Evolutionary conservation across 2,329 filamentous ascomycete genomes (phyloP), one percentile per base, ranked within the genome.

Genomic region (Simplicillium aogashimaense): DNA sequence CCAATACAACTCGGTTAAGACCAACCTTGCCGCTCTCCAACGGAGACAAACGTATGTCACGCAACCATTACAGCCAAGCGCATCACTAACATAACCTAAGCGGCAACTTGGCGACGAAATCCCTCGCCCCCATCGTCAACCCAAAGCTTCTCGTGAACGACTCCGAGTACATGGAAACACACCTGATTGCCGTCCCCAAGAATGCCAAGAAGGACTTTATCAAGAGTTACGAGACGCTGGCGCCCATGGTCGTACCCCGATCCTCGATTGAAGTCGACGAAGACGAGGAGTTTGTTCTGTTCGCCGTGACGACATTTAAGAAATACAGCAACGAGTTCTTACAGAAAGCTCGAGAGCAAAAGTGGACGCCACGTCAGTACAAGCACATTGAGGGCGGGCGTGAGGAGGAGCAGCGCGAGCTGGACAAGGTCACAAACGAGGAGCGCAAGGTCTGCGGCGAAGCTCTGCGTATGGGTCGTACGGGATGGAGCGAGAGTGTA

Each of bases 91-190:
- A 37, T 10, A 11, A 29, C 13, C 39, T 32, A 47, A 90, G 85
- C 39, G 92, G 92, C 48, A 98, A 95, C 60, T 82, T 98, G 36
- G 77, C 89, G 16, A 95, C 89, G 51, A 94, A 90, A 60, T 97
- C 90, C 11, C 81, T 98, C 48, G 80, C 86, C n/a, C 81, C 87
- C 11, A 78, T 97, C 46, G 83, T 98, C 52, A 76, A 90, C 54
- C 88, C 90, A 8, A 70, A 75, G 40, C 66, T 89, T 43, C 74
- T 95, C 34, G 76, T 95, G 47, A 84, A 83, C 61, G 81, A 95
- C 58, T 95, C 89, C 15, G 92, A 98, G 65, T 97, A 95, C 64
- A 81, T 98, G 52, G 88, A 95, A 66, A 95, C 92, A 25, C 89
- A 95, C 59, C 79, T 98, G 25, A 74, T 98, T 50, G 92, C 86